These are phyloP conservation scores for Solanum paucissectum DNA, from an alignment of 257 asterid species.

Conservation along the genomic window DNA sequence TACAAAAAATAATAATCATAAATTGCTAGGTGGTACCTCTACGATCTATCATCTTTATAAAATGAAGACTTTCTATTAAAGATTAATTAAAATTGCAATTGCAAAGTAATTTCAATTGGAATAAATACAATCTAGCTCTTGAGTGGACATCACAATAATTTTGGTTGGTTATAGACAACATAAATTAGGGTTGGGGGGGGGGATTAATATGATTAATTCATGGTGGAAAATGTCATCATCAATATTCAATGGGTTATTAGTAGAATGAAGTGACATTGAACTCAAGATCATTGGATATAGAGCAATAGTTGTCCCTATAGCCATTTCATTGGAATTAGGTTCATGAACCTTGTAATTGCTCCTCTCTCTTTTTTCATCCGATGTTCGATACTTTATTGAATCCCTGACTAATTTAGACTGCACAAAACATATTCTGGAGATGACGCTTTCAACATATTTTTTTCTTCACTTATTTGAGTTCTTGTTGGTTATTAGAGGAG, in stretches of 20 bases:
- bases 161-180: background rate
- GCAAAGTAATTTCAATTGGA: background rate
- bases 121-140: background rate
- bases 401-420: background rate
- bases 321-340: background rate
- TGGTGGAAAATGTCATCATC: background rate
- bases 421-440: no score
- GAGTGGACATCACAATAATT: background rate
- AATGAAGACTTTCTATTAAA: background rate
- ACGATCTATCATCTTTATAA: background rate
- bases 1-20: background rate
- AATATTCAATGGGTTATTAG: background rate
- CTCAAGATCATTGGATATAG: background rate
- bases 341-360: background rate
- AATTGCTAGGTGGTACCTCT: background rate
- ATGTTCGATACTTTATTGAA: no score
- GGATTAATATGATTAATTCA: background rate
- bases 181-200: background rate
- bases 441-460: accelerated
- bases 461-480: background rate
- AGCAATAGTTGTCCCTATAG: background rate
- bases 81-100: background rate
- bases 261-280: background rate
- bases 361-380: no score
- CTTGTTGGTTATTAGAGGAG: background rate